Evolutionary conservation across 805 yeast species (phyloP).

Genomic region (Metschnikowia lachancei): DNA sequence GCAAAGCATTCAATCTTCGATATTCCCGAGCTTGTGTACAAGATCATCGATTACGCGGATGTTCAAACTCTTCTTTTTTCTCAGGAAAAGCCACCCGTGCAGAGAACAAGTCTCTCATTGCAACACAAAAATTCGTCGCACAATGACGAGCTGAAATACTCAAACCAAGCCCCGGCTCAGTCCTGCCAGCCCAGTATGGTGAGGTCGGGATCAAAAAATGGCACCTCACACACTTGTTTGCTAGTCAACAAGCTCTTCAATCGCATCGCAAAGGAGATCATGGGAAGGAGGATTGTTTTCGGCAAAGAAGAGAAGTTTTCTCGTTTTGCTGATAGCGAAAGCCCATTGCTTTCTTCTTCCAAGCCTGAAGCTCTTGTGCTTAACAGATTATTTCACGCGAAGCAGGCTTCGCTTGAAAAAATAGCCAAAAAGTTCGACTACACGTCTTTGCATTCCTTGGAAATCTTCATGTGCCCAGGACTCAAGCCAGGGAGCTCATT

Average conservation of each 20-base stretch:
- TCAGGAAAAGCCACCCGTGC: constrained; percentile 54
- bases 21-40: constrained; percentile 71
- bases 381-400: constrained; percentile 59
- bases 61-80: constrained; percentile 50
- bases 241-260: constrained; percentile 69
- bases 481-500: constrained; percentile 49
- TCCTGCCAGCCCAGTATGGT: neutral
- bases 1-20: constrained; percentile 45
- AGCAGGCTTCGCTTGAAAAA: constrained; percentile 51
- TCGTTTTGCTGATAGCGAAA: constrained; percentile 25
- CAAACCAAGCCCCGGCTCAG: constrained; percentile 43
- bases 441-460: constrained; percentile 61
- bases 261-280: constrained; percentile 50
- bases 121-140: constrained; percentile 70
- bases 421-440: constrained; percentile 43
- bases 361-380: constrained; percentile 53
- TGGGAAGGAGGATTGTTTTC: constrained; percentile 57
- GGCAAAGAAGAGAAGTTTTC: constrained; percentile 45
- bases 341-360: constrained; percentile 7
- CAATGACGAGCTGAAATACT: constrained; percentile 46
- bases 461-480: constrained; percentile 79
- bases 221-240: constrained; percentile 53
- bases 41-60: constrained; percentile 61
- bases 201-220: neutral
- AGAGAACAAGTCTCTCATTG: constrained; percentile 67